Evolutionary conservation across 139 green algal species (phyloP), one percentile per base, ranked within the genome.

Genomic region (Astrephomene gubernaculifera): DNA sequence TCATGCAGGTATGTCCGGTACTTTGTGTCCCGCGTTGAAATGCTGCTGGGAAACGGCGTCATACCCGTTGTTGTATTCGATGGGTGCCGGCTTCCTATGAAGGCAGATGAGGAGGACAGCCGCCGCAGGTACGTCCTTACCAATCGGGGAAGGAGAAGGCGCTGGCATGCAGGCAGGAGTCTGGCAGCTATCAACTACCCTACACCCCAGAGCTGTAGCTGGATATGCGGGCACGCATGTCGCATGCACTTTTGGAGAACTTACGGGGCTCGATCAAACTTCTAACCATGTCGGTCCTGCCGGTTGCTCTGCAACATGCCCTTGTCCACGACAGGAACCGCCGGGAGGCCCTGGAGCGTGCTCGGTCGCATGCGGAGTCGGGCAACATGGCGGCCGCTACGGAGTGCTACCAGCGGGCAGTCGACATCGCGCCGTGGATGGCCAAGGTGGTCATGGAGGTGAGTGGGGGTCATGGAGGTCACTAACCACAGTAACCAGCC

Each of bases 31-130:
- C 89, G 93, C 1, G 84, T 99, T 1, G 81, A 98, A 25, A 80
- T 98, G 79, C 86, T 99, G 49, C 83, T 76, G 19, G 36, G 75
- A 19, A 64, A 93, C 75, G 97, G 95, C 0, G 91, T 99, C 1
- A 86, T 89, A 5, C 97, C 97, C 0, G 41, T 98, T 4, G 78
- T 99, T 1, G 94, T 99, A 21, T 99, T 99, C 87, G 97, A 99
- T 84, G 97, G 97, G 17, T 97, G 93, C 21, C 82, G 85, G 14
- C 91, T 99, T 65, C 97, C 97, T 10, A 94, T 95, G 74, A 99
- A 99, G 82, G 88, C 71, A 0, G 88, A 93, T 0, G 97, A 99
- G 82, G 95, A 99, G 89, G 87, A 82, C 0, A 89, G 81, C 39
- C 87, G 97, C 0, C 64, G 89, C 29, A 96, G 90, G 92, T 96